Conservation (phyloP, 352 stramenopile genomes). For the Phytophthora citrophthora region DNA sequence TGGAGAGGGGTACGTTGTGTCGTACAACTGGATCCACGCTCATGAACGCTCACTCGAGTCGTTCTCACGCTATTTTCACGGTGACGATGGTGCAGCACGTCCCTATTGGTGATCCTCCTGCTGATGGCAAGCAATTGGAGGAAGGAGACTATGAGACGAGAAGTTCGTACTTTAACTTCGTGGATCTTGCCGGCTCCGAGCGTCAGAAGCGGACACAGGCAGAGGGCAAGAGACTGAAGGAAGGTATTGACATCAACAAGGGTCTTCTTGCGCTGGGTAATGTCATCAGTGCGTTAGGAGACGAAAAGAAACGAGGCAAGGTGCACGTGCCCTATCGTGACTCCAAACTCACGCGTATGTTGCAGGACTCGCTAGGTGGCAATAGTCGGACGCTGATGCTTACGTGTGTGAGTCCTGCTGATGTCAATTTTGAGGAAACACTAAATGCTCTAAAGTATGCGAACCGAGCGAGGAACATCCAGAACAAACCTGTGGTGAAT, state of each 20-base stretch:
- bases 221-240: conserved; percentile 90
- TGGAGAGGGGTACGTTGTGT: conserved; percentile 86
- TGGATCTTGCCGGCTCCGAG: conserved; percentile 93
- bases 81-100: conserved; percentile 85
- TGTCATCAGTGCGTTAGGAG: conserved; percentile 96
- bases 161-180: conserved; percentile 91
- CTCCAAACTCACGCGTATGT: conserved; percentile 94
- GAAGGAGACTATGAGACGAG: conserved; percentile 82
- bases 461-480: conserved; percentile 91
- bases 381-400: conserved; percentile 94
- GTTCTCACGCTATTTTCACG: conserved; percentile 93
- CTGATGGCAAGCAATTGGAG: conserved; percentile 37
- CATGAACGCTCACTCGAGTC: conserved; percentile 93
- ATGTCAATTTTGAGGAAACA: conserved; percentile 93
- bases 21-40: conserved; percentile 89
- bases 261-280: conserved; percentile 97
- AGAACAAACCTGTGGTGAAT: conserved; percentile 90
- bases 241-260: conserved; percentile 99
- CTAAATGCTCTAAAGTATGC: conserved; percentile 93
- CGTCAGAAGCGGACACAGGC: conserved; percentile 96
- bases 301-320: conserved; percentile 90
- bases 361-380: conserved; percentile 93
- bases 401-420: conserved; percentile 91
- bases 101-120: conserved; percentile 50
- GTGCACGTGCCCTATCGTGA: conserved; percentile 95